phyloP scores from a whole-genome alignment of 116 monocot genomes.

The Trichopus zeylanicus region DNA sequence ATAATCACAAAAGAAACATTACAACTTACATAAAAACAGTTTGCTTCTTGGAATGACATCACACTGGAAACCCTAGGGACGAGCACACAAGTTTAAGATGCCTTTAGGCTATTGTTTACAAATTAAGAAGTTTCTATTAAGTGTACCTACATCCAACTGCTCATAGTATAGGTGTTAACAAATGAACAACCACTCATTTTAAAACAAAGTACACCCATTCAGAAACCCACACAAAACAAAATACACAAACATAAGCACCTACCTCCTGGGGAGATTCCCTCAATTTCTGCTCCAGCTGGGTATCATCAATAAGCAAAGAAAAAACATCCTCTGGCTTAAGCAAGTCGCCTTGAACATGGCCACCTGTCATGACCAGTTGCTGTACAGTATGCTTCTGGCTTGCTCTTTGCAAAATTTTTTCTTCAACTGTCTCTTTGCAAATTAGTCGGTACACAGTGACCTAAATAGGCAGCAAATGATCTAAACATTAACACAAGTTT shows the following conservation, averaged over 20 bases:
- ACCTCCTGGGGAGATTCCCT: conserved; percentile 71
- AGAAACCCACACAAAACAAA: not conserved
- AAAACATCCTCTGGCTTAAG: conserved; percentile 84
- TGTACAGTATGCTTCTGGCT: conserved; percentile 98
- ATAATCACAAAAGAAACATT: not conserved
- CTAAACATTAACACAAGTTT: not conserved
- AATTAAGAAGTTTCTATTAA: not conserved
- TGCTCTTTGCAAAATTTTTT: conserved; percentile 95
- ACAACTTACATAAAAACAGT: not conserved
- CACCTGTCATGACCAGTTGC: conserved; percentile 96
- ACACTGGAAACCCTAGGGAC: not conserved
- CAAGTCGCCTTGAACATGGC: conserved; percentile 87
- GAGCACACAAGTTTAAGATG: not conserved
- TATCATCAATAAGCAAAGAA: conserved; percentile 86
- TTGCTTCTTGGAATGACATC: not conserved
- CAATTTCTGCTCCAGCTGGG: conserved; percentile 80
- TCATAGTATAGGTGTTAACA: not conserved
- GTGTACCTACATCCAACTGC: too few species aligned
- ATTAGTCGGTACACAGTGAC: conserved; percentile 96
- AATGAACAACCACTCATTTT: too few species aligned
- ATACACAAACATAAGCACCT: not conserved
- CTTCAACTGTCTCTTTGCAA: conserved; percentile 97
- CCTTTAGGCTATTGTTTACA: not conserved
- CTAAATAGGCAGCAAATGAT: conserved; percentile 25
- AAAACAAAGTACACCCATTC: not conserved